Evolutionary conservation across 2,329 filamentous ascomycete genomes (phyloP), one percentile per base, ranked within the genome.

Genomic region (Xylaria digitata): DNA sequence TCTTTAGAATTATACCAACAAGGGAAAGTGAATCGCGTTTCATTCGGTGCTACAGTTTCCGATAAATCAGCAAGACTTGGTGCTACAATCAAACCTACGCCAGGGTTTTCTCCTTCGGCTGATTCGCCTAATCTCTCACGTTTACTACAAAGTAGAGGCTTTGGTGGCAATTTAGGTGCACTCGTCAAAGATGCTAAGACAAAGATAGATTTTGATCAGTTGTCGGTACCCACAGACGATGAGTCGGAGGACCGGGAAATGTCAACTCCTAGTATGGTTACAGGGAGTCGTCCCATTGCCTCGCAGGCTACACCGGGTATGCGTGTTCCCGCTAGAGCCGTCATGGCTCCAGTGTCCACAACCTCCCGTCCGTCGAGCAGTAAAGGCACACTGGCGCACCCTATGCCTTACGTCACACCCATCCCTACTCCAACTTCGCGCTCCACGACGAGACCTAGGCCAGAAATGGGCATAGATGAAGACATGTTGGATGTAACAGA

Each of bases 91-190:
- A 74, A 75, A 46, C 52, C 61, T 57, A 71, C 77, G 53, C 69
- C 78, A 57, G 73, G 74, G n/a, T 88, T 89, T 73, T 80, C 84
- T 61, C 83, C 83, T 57, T 87, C 88, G 11, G 77, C 84, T 6
- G 84, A 87, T 40, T 87, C 88, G 17, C 91, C 91, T 15, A 85
- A 92, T 78, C 82, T 94, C 21, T 92, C 91, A 34, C 85, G 85
- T 46, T 78, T 92, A 53, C 82, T 93, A 79, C 83, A 87, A 71
- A 84, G 81, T 69, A 86, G 84, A 75, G 89, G 90, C 40, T 86
- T 91, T 72, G 80, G 82, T 66, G 83, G 88, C 58, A 85, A 92
- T 73, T 80, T 92, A 60, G 78, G 82, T 66, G 83, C 87, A 61
- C 76, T 85, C 71, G 88, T 90, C 56, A 80, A 80, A 59, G 87